phyloP scores from a whole-genome alignment of 208 protist genomes.

The Leishmania tropica region DNA sequence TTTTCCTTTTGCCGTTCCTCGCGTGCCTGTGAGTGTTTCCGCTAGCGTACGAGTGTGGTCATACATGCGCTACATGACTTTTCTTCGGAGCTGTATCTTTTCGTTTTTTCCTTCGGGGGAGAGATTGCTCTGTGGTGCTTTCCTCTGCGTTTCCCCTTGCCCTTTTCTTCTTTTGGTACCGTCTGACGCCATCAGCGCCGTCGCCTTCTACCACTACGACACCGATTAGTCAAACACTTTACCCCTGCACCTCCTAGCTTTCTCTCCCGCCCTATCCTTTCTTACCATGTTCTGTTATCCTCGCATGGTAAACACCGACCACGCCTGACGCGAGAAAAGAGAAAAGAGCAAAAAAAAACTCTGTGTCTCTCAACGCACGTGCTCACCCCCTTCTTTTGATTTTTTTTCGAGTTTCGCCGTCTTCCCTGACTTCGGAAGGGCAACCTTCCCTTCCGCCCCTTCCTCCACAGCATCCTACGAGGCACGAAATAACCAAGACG shows the following conservation, averaged over 20 bases:
- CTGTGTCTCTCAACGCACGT: neutral
- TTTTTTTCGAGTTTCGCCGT: neutral
- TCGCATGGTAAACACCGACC: neutral
- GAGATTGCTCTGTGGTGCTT: neutral
- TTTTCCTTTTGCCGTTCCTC: neutral
- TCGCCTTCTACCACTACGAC: neutral
- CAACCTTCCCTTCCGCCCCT: neutral
- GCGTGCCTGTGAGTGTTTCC: neutral
- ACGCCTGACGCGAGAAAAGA: neutral
- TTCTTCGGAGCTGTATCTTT: neutral
- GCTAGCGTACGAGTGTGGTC: neutral
- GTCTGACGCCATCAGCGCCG: neutral
- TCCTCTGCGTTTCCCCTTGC: neutral
- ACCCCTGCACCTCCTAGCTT: neutral
- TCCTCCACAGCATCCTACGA: slow-evolving; percentile 4
- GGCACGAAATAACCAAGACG: neutral
- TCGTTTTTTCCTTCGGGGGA: neutral
- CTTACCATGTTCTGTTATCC: neutral
- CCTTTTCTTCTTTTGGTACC: too few species aligned
- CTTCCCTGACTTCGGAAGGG: neutral
- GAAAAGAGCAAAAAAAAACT: slow-evolving; percentile 7
- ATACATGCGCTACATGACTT: neutral
- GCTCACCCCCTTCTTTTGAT: neutral
- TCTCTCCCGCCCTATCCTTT: neutral
- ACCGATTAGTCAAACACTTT: neutral